Evolutionary conservation across 1,284 basidiomycete genomes (phyloP), one percentile per base, ranked within the genome.

Genomic region (Athelia sp.): DNA sequence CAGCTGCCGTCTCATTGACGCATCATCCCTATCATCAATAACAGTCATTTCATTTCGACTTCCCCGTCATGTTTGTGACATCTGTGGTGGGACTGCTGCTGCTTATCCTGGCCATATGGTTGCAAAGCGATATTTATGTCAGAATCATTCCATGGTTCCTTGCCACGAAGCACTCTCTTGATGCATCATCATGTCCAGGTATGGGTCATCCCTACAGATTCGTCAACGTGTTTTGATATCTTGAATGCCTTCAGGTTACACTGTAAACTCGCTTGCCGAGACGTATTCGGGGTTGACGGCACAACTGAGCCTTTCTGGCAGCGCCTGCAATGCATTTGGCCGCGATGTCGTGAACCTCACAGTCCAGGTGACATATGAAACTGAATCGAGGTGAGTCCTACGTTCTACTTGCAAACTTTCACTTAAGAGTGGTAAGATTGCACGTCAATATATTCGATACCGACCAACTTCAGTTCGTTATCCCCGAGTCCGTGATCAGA

Each of bases 381-480:
- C 77, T 1, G 59, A 65, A 29, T 66, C 72, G 14, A 70, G 80
- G 83, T 81, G 55, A 23, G 67, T 56, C 6, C 43, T 17, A 15
- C 23, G 23, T n/a, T 22, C 22, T 26, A 21, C 32, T 32, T 19
- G 29, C 48, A 3, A 38, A 45, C 40, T 22, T 21, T 46, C 21
- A 31, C 31, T 48, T 17, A 43, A 6, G 36, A 6, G n/a, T 40
- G n/a, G 10, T n/a, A 45, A 87, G 84, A 34, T 71, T 93, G 8
- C 88, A 84, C 50, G 87, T 93, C 22, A 84, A 90, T 60, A 84
- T 92, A 26, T 83, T 75, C 58, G 90, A 92, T 62, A 77, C 78
- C 1, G 75, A 69, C 2, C 68, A 81, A 32, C 60, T 75, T 29
- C 88, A 91, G 58, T 91, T 83, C 65, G 82, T 80, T 9, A 75